Evolutionary conservation across 176 grass and related monocot genomes (phyloP).

Genomic region (Juncus effusus): DNA sequence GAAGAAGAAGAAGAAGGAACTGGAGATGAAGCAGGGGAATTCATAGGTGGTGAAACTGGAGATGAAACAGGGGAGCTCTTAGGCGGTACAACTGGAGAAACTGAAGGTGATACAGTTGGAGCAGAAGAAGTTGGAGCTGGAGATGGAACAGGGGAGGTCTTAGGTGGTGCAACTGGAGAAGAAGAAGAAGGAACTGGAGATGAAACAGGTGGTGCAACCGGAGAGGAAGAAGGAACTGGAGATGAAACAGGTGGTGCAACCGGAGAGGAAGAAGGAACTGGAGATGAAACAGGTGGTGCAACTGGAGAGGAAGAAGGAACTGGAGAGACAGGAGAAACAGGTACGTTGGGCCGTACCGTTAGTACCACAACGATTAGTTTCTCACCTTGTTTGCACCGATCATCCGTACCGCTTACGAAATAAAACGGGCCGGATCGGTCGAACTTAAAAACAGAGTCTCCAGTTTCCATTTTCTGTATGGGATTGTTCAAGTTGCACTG

Average conservation of each 20-base stretch:
- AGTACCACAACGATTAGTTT: slow-evolving; percentile 4
- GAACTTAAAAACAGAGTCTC: slow-evolving; percentile 19
- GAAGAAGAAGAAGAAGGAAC: neutral
- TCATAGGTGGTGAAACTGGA: slow-evolving; percentile 10
- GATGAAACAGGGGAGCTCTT: neutral
- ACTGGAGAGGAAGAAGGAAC: slow-evolving; percentile 1
- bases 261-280: slow-evolving; percentile 7
- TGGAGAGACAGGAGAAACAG: neutral
- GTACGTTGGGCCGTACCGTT: neutral
- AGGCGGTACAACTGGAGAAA: neutral
- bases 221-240: neutral
- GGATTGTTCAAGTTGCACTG: slow-evolving; percentile 25
- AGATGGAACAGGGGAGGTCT: neutral
- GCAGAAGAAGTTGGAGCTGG: neutral
- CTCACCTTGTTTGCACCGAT: slow-evolving; percentile 24
- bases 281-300: neutral
- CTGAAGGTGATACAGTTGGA: too few species aligned
- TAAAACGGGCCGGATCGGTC: slow-evolving; percentile 15
- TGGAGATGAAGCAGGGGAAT: too few species aligned
- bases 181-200: slow-evolving; percentile 13
- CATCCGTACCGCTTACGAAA: slow-evolving; percentile 19
- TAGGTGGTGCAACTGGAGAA: neutral
- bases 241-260: neutral
- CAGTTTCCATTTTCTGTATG: slow-evolving; percentile 22
- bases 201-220: neutral